phyloP scores from a whole-genome alignment of 202 grass and related monocot genomes.

The Carex arenaria region DNA sequence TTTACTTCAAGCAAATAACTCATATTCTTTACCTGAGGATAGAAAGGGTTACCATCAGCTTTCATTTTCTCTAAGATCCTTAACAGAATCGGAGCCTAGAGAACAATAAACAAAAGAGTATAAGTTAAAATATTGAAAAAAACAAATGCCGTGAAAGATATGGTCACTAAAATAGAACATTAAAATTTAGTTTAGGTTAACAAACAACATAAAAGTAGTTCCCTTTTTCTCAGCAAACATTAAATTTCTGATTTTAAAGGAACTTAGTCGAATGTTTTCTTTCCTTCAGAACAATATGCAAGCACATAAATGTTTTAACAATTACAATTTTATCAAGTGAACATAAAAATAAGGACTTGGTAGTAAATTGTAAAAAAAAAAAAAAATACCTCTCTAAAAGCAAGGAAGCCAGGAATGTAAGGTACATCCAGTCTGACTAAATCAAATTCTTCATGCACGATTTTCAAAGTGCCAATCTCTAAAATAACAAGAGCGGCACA shows the following conservation, averaged over 20 bases:
- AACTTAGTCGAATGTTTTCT: not conserved
- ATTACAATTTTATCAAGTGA: not conserved
- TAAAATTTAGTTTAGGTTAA: no score
- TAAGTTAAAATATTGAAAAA: not conserved
- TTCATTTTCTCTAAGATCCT: slow-evolving; percentile 63
- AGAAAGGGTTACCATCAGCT: slow-evolving; percentile 38
- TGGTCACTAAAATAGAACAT: not conserved
- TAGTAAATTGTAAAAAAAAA: not conserved
- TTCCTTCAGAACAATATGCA: not conserved
- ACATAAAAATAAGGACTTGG: not conserved
- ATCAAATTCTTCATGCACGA: slow-evolving; percentile 80
- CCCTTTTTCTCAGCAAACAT: not conserved
- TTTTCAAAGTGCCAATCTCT: slow-evolving; percentile 49
- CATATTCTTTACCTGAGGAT: slow-evolving; percentile 61
- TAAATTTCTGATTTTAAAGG: not conserved
- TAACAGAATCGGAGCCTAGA: slow-evolving; percentile 72
- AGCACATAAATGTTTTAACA: not conserved
- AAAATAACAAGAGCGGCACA: slow-evolving; percentile 65
- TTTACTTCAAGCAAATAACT: not conserved
- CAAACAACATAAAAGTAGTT: not conserved
- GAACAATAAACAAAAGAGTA: not conserved
- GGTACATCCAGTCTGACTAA: slow-evolving; percentile 57
- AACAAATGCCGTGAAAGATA: not conserved
- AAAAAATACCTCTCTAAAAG: slow-evolving; percentile 76
- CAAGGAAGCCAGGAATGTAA: slow-evolving; percentile 90